A percentile compares a stretch with the other conserved stretches of the same genome.
phyloP scores from a whole-genome alignment of 495 filamentous ascomycete species.

The Aspergillus nanangensis region DNA sequence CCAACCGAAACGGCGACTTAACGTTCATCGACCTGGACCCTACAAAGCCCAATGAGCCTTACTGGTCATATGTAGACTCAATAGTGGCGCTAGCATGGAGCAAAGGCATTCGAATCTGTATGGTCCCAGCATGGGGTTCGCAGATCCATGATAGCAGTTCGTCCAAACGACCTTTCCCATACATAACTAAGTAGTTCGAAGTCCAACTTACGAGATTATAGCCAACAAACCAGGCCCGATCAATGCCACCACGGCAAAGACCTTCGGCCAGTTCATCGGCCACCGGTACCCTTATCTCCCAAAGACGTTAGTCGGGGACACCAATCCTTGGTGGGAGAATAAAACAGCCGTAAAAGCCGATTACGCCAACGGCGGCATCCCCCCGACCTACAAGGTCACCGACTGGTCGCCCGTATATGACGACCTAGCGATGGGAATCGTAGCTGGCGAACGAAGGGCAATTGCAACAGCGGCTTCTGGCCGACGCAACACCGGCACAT shows the following conservation, averaged over 20 bases:
- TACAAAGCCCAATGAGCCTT: slow-evolving; percentile 1
- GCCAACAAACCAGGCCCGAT: background rate
- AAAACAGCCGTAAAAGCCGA: slow-evolving; percentile 3
- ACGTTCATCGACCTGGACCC: slow-evolving; percentile 3
- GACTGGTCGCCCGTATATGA: slow-evolving; percentile 6
- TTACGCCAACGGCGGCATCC: background rate
- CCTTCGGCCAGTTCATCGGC: slow-evolving; percentile 1
- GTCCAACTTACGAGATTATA: too few species aligned
- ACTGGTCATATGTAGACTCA: slow-evolving; percentile 6
- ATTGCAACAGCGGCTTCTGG: background rate
- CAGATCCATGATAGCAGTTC: background rate
- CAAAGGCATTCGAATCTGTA: slow-evolving; percentile 2
- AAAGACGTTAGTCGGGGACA: slow-evolving; percentile 1
- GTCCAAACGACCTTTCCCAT: too few species aligned
- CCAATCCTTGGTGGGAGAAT: slow-evolving; percentile 3
- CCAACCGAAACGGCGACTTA: slow-evolving; percentile 6
- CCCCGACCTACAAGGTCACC: background rate
- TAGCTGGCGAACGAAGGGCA: background rate
- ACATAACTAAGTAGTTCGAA: too few species aligned
- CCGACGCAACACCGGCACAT: too few species aligned
- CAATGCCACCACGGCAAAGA: background rate
- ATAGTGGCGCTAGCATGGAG: slow-evolving; percentile 6
- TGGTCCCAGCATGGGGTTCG: slow-evolving; percentile 5
- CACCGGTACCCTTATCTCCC: slow-evolving; percentile 5
- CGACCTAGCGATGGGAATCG: background rate